Evolutionary conservation across 2,329 filamentous ascomycete species (phyloP).

Genomic region (Claviceps citrina): DNA sequence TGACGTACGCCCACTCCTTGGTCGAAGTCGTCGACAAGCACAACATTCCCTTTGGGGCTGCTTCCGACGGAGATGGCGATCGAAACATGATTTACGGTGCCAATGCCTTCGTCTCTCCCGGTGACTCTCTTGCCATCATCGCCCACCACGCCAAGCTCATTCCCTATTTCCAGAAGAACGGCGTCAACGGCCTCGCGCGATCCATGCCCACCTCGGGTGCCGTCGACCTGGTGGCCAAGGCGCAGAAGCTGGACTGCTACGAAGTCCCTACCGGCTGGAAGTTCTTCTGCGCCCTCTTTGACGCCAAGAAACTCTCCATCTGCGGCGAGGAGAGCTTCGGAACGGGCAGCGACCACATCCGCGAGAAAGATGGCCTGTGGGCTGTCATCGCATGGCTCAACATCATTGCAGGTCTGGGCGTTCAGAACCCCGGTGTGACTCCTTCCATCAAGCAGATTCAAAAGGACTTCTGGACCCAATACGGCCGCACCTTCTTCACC

Average conservation of each 20-base stretch:
- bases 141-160: slow-evolving; percentile 93
- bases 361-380: slow-evolving; percentile 98
- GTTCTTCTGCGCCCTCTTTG: slow-evolving; percentile 94
- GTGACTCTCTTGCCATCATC: slow-evolving; percentile 95
- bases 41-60: slow-evolving; percentile 86
- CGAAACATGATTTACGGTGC: slow-evolving; percentile 99
- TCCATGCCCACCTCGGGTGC: slow-evolving; percentile 96
- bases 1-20: slow-evolving; percentile 88
- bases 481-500: slow-evolving; percentile 97
- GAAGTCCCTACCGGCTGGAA: slow-evolving; percentile 99
- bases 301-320: slow-evolving; percentile 90
- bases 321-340: slow-evolving; percentile 98
- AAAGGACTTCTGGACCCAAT: slow-evolving; percentile 89
- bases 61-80: slow-evolving; percentile 92
- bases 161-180: slow-evolving; percentile 95
- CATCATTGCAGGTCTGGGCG: slow-evolving; percentile 87
- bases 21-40: slow-evolving; percentile 88
- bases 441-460: slow-evolving; percentile 95
- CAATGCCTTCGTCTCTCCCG: slow-evolving; percentile 88
- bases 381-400: slow-evolving; percentile 96
- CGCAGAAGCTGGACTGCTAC: slow-evolving; percentile 79
- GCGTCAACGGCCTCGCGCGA: slow-evolving; percentile 84
- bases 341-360: slow-evolving; percentile 95
- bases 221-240: slow-evolving; percentile 89
- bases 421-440: slow-evolving; percentile 61